Evolutionary conservation across 1,284 basidiomycete genomes (phyloP).

Genomic region (Melampsora larici-populina): DNA sequence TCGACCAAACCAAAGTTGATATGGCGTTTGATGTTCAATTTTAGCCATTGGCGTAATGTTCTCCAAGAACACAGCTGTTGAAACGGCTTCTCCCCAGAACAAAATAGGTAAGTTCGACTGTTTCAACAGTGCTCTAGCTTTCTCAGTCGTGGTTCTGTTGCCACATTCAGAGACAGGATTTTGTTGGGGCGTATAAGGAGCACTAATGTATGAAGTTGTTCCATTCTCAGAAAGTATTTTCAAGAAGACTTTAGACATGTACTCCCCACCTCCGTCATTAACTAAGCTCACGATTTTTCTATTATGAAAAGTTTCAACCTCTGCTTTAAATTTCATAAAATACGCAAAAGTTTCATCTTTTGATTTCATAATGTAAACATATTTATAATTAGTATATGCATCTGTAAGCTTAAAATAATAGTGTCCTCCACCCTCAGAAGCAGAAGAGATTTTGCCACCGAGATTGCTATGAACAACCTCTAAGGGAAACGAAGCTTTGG

Average conservation of each 20-base stretch:
- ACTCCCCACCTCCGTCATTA: too few relatives aligned
- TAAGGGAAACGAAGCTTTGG: background rate
- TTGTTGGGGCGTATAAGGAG: slow-evolving; percentile 17
- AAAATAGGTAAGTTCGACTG: slow-evolving; percentile 15
- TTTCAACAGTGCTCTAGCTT: background rate
- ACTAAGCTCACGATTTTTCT: too few relatives aligned
- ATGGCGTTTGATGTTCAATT: background rate
- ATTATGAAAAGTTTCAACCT: too few relatives aligned
- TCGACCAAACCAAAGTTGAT: background rate
- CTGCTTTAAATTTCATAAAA: too few relatives aligned
- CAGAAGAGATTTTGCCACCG: slow-evolving; percentile 6
- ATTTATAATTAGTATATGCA: background rate
- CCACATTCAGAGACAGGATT: background rate
- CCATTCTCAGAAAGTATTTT: too few relatives aligned
- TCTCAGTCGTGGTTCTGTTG: background rate
- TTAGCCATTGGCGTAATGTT: slow-evolving; percentile 1
- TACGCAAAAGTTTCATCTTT: too few relatives aligned
- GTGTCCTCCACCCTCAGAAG: background rate
- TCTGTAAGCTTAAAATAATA: slow-evolving; percentile 21
- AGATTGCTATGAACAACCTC: background rate
- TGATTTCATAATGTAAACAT: too few relatives aligned
- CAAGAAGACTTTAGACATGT: too few relatives aligned
- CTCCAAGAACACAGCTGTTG: background rate
- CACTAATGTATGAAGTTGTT: too few relatives aligned
- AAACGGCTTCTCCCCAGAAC: slow-evolving; percentile 3